These are phyloP conservation scores for Phytopythium delawarense DNA, from an alignment of 352 stramenopile species.

Conservation along the genomic window DNA sequence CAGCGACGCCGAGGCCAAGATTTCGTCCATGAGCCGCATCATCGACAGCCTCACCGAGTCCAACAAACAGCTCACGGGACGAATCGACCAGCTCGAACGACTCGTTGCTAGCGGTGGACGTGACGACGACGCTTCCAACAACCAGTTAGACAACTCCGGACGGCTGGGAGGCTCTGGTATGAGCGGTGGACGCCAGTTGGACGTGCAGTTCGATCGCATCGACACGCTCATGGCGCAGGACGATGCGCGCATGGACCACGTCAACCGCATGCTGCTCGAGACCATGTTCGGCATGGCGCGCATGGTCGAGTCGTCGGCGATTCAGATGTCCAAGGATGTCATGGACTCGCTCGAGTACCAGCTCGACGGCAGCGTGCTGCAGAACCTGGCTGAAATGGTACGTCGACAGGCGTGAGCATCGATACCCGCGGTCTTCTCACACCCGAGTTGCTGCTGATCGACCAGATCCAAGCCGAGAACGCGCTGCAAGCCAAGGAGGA, in stretches of 20 bases:
- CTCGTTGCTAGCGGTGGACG: slow-evolving; percentile 14
- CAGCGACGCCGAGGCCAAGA: slow-evolving; percentile 53
- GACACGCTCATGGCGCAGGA: slow-evolving; percentile 48
- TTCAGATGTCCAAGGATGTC: slow-evolving; percentile 77
- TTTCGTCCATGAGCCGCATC: slow-evolving; percentile 67
- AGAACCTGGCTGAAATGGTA: slow-evolving; percentile 60
- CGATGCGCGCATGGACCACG: slow-evolving; percentile 55
- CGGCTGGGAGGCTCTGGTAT: neutral
- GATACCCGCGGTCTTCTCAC: neutral
- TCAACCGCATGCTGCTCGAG: slow-evolving; percentile 76
- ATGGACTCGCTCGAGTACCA: slow-evolving; percentile 82
- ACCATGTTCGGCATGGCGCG: slow-evolving; percentile 82
- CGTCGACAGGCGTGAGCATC: slow-evolving; percentile 3
- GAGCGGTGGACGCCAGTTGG: slow-evolving; percentile 3
- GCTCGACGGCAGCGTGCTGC: slow-evolving; percentile 57
- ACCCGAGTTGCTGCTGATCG: neutral
- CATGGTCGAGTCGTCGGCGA: slow-evolving; percentile 81
- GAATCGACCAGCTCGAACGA: slow-evolving; percentile 61
- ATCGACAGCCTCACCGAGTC: slow-evolving; percentile 77
- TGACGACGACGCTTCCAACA: slow-evolving; percentile 1
- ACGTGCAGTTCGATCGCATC: slow-evolving; percentile 48
- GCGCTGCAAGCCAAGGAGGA: slow-evolving; percentile 43
- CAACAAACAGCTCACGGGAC: slow-evolving; percentile 59
- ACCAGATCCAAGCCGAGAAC: slow-evolving; percentile 55
- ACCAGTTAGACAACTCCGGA: neutral